A percentile compares a stretch with the other conserved stretches of the same genome.
These are phyloP conservation scores for Alternaria conjuncta DNA, from an alignment of 2,329 filamentous ascomycete species.

Conservation along the genomic window DNA sequence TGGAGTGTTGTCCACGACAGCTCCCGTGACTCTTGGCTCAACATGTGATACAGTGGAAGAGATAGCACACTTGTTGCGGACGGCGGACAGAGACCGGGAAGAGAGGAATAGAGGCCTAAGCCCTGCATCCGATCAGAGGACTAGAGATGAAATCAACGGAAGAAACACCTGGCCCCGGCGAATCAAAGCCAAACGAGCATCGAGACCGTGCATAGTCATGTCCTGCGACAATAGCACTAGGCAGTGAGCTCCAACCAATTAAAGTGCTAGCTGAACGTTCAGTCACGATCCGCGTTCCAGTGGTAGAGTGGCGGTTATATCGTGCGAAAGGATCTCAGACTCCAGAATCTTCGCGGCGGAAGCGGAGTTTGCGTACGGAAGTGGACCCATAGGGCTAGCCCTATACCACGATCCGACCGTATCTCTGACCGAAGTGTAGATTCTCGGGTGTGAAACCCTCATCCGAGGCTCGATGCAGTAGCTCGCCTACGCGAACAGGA, in stretches of 20 bases:
- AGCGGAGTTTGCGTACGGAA: neutral
- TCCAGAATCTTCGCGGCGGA: neutral
- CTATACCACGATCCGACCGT: neutral
- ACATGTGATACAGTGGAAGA: conserved; percentile 3
- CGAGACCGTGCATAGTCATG: conserved; percentile 22
- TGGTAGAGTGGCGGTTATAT: neutral
- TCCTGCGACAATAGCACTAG: conserved; percentile 16
- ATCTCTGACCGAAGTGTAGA: neutral
- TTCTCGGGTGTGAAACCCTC: neutral
- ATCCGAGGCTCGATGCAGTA: neutral
- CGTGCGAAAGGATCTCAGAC: neutral
- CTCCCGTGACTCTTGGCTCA: conserved; percentile 23
- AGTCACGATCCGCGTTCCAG: conserved; percentile 2
- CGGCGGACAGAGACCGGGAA: conserved; percentile 7
- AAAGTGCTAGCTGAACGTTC: neutral
- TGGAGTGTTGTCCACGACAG: conserved; percentile 11
- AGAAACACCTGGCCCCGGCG: neutral
- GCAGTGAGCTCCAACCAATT: conserved; percentile 22
- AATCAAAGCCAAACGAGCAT: conserved; percentile 3
- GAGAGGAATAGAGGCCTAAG: conserved; percentile 11
- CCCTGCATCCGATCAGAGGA: conserved; percentile 2
- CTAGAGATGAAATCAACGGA: conserved; percentile 10
- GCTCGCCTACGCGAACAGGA: conserved; percentile 7
- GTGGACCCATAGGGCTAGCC: conserved; percentile 16
- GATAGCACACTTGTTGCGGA: neutral